These are phyloP conservation scores for Juncus effusus DNA, from an alignment of 176 grass and related monocot species.

Conservation along the genomic window DNA sequence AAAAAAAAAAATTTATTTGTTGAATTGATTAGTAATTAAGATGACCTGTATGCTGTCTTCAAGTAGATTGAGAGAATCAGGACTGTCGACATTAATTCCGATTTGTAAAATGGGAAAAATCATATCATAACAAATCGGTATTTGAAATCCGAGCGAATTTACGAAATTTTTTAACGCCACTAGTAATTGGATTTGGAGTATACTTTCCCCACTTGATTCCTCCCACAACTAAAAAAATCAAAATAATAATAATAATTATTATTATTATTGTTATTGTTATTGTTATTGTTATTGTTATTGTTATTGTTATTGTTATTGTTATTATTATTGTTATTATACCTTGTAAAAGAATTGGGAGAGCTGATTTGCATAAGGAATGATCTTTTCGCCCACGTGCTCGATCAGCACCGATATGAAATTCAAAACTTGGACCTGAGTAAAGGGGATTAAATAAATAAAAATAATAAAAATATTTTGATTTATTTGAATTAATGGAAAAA, in stretches of 20 bases:
- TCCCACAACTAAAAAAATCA: constrained; percentile 64
- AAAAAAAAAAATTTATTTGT: not conserved
- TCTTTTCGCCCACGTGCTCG: constrained; percentile 84
- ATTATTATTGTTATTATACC: constrained; percentile 30
- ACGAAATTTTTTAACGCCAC: constrained; percentile 82
- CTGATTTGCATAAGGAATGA: constrained; percentile 85
- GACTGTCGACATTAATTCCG: constrained; percentile 77
- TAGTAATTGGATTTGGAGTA: constrained; percentile 90
- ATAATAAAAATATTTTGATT: constrained; percentile 14
- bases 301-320: constrained; percentile 25
- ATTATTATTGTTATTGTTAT: constrained; percentile 6
- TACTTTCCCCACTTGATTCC: constrained; percentile 88
- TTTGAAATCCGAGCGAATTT: constrained; percentile 79
- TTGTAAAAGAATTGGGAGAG: constrained; percentile 83
- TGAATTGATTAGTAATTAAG: not conserved
- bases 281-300: constrained; percentile 17
- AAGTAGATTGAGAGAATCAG: constrained; percentile 98
- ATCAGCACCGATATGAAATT: constrained; percentile 96
- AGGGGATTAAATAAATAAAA: constrained; percentile 9
- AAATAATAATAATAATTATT: constrained; percentile 30
- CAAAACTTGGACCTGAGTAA: constrained; percentile 84
- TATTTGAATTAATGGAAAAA: constrained; percentile 24
- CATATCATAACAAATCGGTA: constrained; percentile 71
- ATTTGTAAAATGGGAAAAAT: constrained; percentile 83
- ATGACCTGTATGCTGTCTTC: constrained; percentile 91